Evolutionary conservation across 2,329 filamentous ascomycete species (phyloP).

Genomic region (Botrytis sinoallii): DNA sequence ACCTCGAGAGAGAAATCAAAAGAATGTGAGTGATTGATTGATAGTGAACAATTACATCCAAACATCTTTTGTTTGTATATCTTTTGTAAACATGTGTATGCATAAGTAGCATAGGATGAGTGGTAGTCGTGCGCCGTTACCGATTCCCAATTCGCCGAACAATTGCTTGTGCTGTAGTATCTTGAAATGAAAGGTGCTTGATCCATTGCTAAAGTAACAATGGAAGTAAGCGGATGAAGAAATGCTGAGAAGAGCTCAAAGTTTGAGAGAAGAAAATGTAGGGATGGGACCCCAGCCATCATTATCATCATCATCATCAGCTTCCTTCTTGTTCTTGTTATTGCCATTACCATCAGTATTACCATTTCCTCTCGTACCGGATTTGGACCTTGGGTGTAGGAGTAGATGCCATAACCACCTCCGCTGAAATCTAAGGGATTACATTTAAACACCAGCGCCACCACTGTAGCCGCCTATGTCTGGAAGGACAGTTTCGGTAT

Average conservation of each 20-base stretch:
- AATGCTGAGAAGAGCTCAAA: not conserved
- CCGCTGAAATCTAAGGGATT: not conserved
- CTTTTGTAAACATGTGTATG: slow-evolving; percentile 3
- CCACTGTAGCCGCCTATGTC: slow-evolving; percentile 1
- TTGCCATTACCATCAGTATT: not conserved
- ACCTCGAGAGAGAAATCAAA: not conserved
- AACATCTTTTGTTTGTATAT: slow-evolving; percentile 2
- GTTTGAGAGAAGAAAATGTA: slow-evolving; percentile 1
- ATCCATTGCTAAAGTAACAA: not conserved
- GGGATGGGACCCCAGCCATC: slow-evolving; percentile 8
- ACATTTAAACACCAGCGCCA: not conserved
- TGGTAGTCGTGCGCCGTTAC: not conserved
- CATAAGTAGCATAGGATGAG: not conserved
- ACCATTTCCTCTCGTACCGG: not conserved
- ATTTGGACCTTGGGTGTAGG: not conserved
- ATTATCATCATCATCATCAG: not conserved
- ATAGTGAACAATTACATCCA: not conserved
- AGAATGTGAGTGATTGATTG: not conserved
- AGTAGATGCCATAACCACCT: not conserved
- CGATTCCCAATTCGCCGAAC: not conserved
- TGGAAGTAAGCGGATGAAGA: not conserved
- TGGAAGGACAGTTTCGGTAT: not conserved
- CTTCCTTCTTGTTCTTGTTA: not conserved
- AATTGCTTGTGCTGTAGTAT: not conserved
- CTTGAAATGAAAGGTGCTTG: not conserved